Evolutionary conservation across 352 stramenopile species (phyloP).

Genomic region (Phytophthora sp.): DNA sequence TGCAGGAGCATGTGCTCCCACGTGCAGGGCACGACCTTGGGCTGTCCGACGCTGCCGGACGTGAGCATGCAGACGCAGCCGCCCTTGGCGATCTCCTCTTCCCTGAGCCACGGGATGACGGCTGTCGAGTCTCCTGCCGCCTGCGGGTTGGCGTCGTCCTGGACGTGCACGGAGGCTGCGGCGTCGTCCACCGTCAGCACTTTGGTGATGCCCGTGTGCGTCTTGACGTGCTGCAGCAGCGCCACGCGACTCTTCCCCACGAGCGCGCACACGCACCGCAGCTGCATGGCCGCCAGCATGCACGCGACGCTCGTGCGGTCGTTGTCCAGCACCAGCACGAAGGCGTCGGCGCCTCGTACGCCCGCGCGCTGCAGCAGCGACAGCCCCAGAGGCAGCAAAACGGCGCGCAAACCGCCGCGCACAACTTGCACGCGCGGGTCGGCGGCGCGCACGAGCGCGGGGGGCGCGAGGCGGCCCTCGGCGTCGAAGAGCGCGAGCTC

Average conservation of each 20-base stretch:
- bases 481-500: slow-evolving; percentile 56
- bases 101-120: slow-evolving; percentile 37
- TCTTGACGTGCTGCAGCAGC: slow-evolving; percentile 56
- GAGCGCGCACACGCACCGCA: slow-evolving; percentile 61
- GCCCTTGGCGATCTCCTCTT: slow-evolving; percentile 32
- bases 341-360: slow-evolving; percentile 44
- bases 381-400: slow-evolving; percentile 59
- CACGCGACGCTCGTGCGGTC: slow-evolving; percentile 74
- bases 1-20: slow-evolving; percentile 84
- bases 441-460: slow-evolving; percentile 2
- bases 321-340: slow-evolving; percentile 80
- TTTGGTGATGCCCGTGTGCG: slow-evolving; percentile 64
- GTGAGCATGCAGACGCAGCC: slow-evolving; percentile 83
- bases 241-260: slow-evolving; percentile 52
- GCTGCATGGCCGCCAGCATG: slow-evolving; percentile 71
- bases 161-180: slow-evolving; percentile 20
- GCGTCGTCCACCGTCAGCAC: slow-evolving; percentile 60
- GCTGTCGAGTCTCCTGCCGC: slow-evolving; percentile 1
- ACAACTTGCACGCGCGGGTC: slow-evolving; percentile 44
- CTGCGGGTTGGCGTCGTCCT: slow-evolving; percentile 24
- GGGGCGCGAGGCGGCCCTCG: slow-evolving; percentile 10
- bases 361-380: slow-evolving; percentile 40
- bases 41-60: slow-evolving; percentile 76
- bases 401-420: slow-evolving; percentile 42
- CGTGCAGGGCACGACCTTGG: slow-evolving; percentile 81